Evolutionary conservation across 2,329 filamentous ascomycete species (phyloP).

Genomic region (Apiospora phragmitis): DNA sequence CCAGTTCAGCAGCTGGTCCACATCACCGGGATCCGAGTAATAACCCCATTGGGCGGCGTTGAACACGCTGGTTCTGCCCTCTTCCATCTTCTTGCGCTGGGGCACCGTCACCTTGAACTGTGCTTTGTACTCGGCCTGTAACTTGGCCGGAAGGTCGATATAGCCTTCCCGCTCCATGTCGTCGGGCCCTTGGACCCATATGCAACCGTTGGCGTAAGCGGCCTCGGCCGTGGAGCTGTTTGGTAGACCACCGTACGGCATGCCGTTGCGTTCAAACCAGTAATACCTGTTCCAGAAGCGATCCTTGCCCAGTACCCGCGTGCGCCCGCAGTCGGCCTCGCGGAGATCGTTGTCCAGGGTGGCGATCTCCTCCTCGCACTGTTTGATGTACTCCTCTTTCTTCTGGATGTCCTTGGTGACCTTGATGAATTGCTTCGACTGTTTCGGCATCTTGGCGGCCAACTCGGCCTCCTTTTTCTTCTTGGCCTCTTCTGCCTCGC

Average conservation of each 20-base stretch:
- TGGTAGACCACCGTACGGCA: constrained; percentile 90
- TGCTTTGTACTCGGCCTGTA: constrained; percentile 73
- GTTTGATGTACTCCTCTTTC: constrained; percentile 76
- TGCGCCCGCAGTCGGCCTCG: constrained; percentile 90
- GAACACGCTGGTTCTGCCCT: constrained; percentile 77
- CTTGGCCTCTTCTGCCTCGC: constrained; percentile 70
- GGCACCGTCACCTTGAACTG: constrained; percentile 81
- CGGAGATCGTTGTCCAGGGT: constrained; percentile 88
- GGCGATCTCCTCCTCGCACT: constrained; percentile 82
- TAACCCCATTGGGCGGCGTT: constrained; percentile 87
- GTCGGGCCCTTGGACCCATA: constrained; percentile 96
- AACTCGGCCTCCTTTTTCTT: constrained; percentile 68
- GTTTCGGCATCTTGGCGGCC: constrained; percentile 67
- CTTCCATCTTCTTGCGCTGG: constrained; percentile 82
- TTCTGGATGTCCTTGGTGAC: constrained; percentile 87
- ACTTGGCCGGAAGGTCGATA: constrained; percentile 72
- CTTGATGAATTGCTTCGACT: constrained; percentile 86
- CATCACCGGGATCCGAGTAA: constrained; percentile 75
- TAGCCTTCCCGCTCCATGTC: constrained; percentile 84
- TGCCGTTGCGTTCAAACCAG: constrained; percentile 98
- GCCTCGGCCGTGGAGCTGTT: constrained; percentile 84
- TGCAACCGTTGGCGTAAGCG: constrained; percentile 87
- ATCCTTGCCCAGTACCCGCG: constrained; percentile 86
- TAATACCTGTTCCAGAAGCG: constrained; percentile 98
- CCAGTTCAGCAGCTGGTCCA: constrained; percentile 83